Evolutionary conservation across 345 rosid genomes (phyloP), one percentile per base, ranked within the genome.

Genomic region (Gossypium turneri): DNA sequence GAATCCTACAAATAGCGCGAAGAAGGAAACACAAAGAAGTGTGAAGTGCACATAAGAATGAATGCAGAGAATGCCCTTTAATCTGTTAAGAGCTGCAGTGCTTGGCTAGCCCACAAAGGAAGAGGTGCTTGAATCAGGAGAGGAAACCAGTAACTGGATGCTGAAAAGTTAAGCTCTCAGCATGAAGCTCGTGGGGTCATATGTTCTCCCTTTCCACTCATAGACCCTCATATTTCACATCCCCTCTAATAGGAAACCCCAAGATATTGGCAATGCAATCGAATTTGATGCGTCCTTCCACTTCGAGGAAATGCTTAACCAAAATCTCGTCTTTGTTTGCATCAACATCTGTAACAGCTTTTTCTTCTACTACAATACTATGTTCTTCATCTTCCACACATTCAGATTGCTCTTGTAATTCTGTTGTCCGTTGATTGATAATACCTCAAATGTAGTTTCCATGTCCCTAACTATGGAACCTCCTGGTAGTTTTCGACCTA

Each of bases 271-370:
- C 94, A 91, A 78, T 92, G 99, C 85, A 95, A 80, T 34, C 94
- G 94, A 55, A 93, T 90, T 84, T 93, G 98, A 87, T 95, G 99
- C 0, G 98, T 95, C 76, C 92, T 88, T 67, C 98, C 98, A 81
- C 92, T 94, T 77, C 56, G 73, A 44, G 98, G 98, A 68, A 82
- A 85, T 19, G 92, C 98, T 66, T 90, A 7, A 88, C 90, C 80
- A 94, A 81, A 78, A 92, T 81, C 82, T 88, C 92, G 45, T 80
- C 87, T 70, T 78, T 81, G 57, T 58, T 75, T 13, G 62, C 81
- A 64, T 52, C 82, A 66, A 51, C 75, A 60, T 75, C 76, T 27
- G 43, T 16, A 62, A 56, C 79, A 43, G 85, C 82, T 78, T 85
- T 84, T 25, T 84, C 84, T 59, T 91, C 85, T 43, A 82, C 94